phyloP scores from a whole-genome alignment of 257 asterid species.

The Forsythia viridissima region DNA sequence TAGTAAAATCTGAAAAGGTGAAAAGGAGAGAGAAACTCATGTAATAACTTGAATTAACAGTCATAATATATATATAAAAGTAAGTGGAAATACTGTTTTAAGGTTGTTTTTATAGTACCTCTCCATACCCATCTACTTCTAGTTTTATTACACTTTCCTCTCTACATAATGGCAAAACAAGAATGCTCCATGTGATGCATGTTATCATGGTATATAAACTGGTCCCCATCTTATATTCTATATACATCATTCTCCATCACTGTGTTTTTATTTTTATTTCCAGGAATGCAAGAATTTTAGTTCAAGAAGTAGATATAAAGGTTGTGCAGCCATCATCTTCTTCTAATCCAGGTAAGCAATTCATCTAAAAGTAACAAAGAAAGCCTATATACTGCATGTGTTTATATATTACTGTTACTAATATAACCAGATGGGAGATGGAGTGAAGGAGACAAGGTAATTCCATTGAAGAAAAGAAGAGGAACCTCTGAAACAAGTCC shows the following conservation, averaged over 20 bases:
- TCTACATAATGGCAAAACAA: conserved; percentile 21
- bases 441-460: conserved; percentile 39
- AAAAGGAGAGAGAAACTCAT: conserved; percentile 8
- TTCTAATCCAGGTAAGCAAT: conserved; percentile 19
- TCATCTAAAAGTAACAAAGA: too few relatives aligned
- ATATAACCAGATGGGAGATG: conserved; percentile 15
- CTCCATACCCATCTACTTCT: conserved; percentile 36
- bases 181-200: conserved; percentile 61
- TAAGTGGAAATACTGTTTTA: conserved; percentile 39
- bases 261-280: neutral
- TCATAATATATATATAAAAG: conserved; percentile 7
- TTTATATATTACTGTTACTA: too few relatives aligned
- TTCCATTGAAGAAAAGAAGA: conserved; percentile 64
- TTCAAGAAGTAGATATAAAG: conserved; percentile 24
- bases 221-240: conserved; percentile 52
- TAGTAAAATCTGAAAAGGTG: too few relatives aligned
- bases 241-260: conserved; percentile 20
- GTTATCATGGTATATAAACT: conserved; percentile 44
- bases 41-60: conserved; percentile 23
- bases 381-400: too few relatives aligned
- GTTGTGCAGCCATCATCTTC: conserved; percentile 30
- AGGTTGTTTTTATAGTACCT: conserved; percentile 30
- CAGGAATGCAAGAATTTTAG: conserved; percentile 42
- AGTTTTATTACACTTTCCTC: conserved; percentile 3
- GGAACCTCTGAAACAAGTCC: conserved; percentile 28